A percentile compares a stretch with the other conserved stretches of the same genome.
phyloP scores from a whole-genome alignment of 1,284 basidiomycete genomes.

The Ceratobasidium sp. region DNA sequence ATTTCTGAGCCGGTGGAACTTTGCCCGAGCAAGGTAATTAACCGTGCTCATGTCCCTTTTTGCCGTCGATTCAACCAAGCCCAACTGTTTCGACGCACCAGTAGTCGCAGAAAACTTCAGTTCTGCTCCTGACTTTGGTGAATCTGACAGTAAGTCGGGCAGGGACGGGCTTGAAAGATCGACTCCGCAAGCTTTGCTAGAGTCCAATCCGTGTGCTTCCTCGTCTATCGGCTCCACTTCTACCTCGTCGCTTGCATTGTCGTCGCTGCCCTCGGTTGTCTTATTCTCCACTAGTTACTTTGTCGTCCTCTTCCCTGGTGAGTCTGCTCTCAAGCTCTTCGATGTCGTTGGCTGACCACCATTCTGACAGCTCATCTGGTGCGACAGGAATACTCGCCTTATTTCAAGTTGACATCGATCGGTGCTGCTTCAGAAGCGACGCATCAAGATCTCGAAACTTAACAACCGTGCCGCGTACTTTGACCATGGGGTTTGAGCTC shows the following conservation, averaged over 20 bases:
- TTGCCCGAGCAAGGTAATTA: not conserved
- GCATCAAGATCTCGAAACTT: too few relatives aligned
- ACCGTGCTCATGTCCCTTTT: constrained; percentile 27
- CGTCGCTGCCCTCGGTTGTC: not conserved
- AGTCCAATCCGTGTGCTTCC: not conserved
- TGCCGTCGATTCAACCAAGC: not conserved
- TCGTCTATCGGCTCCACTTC: constrained; percentile 5
- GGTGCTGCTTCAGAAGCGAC: too few relatives aligned
- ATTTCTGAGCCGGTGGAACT: too few relatives aligned
- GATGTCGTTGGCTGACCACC: too few relatives aligned
- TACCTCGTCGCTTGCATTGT: not conserved
- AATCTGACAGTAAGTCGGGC: not conserved
- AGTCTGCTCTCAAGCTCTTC: not conserved
- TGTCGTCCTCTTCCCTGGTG: not conserved
- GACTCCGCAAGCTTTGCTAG: not conserved
- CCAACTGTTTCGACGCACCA: not conserved
- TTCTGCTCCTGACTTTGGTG: not conserved
- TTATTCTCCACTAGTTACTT: not conserved
- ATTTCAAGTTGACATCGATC: too few relatives aligned
- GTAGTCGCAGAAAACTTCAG: not conserved
- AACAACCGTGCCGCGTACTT: too few relatives aligned
- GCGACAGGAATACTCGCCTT: too few relatives aligned
- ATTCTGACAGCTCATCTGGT: too few relatives aligned
- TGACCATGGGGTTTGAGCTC: too few relatives aligned
- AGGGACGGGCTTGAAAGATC: constrained; percentile 6